Conservation (phyloP, 768 basidiomycete species). For the Macrolepiota fuliginosa region DNA sequence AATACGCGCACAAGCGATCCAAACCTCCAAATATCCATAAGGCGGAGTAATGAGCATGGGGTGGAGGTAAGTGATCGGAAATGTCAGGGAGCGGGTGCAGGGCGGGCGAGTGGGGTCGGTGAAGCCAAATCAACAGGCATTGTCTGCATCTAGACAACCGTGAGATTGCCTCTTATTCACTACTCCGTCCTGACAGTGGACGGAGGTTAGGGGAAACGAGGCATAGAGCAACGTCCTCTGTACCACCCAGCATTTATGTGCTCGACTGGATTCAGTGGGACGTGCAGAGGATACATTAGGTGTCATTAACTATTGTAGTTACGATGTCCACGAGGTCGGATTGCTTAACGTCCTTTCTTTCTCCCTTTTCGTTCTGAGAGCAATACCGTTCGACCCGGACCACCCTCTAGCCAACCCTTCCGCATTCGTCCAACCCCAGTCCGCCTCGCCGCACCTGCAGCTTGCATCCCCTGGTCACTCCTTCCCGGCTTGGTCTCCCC, state of each 20-base stretch:
- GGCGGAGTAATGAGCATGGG: neutral
- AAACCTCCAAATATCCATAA: neutral
- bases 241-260: neutral
- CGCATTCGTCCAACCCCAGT: conserved; percentile 3
- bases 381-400: conserved; percentile 15
- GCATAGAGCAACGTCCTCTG: conserved; percentile 32
- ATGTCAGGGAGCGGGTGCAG: conserved; percentile 1
- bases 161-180: conserved; percentile 63
- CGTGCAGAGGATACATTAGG: neutral
- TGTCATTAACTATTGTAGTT: no score
- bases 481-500: conserved; percentile 35
- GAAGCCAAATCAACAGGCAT: conserved; percentile 7
- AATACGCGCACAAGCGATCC: no score
- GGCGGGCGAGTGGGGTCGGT: neutral
- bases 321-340: neutral
- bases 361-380: neutral
- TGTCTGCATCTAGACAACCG: conserved; percentile 12
- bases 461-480: neutral
- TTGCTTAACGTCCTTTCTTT: neutral
- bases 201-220: conserved; percentile 81
- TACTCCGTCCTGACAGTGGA: conserved; percentile 59
- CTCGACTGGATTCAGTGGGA: neutral
- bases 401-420: conserved; percentile 8
- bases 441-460: neutral
- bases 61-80: neutral